Percentiles rank a stretch among this genome's conserved stretches.
Evolutionary conservation across 441 rosid species (phyloP).

Genomic region (Syzygium syzygioides): DNA sequence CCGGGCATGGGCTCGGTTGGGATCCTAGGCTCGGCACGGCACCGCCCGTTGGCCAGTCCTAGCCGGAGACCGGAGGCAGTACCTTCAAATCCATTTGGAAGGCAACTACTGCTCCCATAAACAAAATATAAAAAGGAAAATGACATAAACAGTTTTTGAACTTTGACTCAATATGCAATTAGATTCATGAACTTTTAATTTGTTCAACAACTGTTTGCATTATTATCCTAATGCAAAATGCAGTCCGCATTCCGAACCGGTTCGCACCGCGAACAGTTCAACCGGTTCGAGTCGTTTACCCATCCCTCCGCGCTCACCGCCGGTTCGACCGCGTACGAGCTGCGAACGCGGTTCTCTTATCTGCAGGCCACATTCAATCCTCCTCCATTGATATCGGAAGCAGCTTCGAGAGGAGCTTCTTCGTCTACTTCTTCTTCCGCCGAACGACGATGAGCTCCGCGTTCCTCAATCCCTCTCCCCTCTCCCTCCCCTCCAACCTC

Average conservation of each 20-base stretch:
- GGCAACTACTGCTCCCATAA: background rate
- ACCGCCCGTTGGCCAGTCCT: background rate
- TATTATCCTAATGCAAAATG: background rate
- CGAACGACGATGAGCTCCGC: constrained; percentile 3
- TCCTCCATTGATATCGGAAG: background rate
- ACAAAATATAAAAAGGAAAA: background rate
- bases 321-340: background rate
- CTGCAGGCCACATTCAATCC: background rate
- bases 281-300: background rate
- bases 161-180: too few relatives aligned
- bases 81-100: accelerated
- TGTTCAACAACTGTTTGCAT: too few relatives aligned
- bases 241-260: background rate
- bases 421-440: background rate
- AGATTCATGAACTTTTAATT: too few relatives aligned
- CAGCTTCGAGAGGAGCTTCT: background rate
- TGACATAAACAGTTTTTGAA: too few relatives aligned
- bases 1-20: accelerated
- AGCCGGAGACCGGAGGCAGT: background rate
- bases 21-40: background rate
- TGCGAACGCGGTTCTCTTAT: background rate
- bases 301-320: background rate
- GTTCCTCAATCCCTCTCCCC: constrained; percentile 36
- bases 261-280: too few relatives aligned
- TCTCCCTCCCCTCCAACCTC: constrained; percentile 25